Conservation (phyloP, 805 yeast species). For the Millerozyma acaciae region DNA sequence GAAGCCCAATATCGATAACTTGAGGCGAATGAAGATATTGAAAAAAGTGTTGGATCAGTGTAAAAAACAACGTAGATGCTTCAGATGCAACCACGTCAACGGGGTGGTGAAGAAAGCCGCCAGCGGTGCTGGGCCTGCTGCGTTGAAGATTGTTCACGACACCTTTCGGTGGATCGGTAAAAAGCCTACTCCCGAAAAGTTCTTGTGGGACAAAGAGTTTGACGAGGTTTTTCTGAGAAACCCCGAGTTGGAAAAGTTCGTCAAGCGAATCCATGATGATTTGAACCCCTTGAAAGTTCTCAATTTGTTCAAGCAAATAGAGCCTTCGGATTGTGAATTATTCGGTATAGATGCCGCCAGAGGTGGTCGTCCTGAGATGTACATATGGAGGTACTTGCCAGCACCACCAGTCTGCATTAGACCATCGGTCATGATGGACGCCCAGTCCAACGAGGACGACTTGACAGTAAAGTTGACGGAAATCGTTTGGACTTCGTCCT, state of each 20-base stretch:
- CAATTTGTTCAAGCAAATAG: slow-evolving; percentile 79
- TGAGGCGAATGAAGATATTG: slow-evolving; percentile 85
- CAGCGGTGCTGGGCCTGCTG: slow-evolving; percentile 86
- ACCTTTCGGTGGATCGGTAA: slow-evolving; percentile 95
- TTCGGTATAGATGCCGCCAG: slow-evolving; percentile 84
- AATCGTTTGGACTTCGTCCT: slow-evolving; percentile 93
- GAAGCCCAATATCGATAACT: slow-evolving; percentile 83
- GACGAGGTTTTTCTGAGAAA: slow-evolving; percentile 66
- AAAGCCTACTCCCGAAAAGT: slow-evolving; percentile 78
- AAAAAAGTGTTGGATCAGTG: slow-evolving; percentile 87
- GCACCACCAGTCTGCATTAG: slow-evolving; percentile 99
- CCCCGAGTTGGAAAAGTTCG: slow-evolving; percentile 86
- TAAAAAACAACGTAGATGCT: slow-evolving; percentile 89
- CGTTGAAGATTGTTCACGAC: slow-evolving; percentile 92
- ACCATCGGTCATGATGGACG: slow-evolving; percentile 92
- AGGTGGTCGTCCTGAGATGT: slow-evolving; percentile 93
- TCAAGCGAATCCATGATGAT: slow-evolving; percentile 87
- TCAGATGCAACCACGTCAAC: slow-evolving; percentile 80
- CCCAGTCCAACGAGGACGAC: slow-evolving; percentile 95
- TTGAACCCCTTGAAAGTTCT: slow-evolving; percentile 88
- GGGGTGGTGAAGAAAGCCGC: slow-evolving; percentile 98
- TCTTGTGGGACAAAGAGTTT: slow-evolving; percentile 83
- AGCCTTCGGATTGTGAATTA: slow-evolving; percentile 86
- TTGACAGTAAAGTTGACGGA: slow-evolving; percentile 93
- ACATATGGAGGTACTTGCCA: slow-evolving; percentile 94